phyloP scores from a whole-genome alignment of 352 stramenopile species.

The Globisporangium cylindrosporum region DNA sequence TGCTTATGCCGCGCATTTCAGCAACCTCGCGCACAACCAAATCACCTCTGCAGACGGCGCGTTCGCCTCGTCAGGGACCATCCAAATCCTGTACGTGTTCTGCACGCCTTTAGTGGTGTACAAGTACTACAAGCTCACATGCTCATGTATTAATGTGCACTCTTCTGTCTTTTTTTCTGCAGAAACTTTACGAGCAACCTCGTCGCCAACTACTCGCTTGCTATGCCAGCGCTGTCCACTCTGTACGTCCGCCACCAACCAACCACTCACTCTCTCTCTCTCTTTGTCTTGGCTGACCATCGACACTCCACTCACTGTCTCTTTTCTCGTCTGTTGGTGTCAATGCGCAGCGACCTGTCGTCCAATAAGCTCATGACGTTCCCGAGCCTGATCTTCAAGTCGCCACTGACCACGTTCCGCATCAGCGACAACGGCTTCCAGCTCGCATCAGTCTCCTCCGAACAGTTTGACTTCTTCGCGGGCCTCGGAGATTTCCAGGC shows the following conservation, averaged over 20 bases:
- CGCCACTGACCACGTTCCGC: constrained; percentile 43
- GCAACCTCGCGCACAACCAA: constrained; percentile 48
- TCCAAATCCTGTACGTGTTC: constrained; percentile 35
- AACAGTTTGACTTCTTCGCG: constrained; percentile 70
- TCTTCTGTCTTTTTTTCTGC: not conserved
- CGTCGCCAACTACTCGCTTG: constrained; percentile 34
- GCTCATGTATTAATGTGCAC: not conserved
- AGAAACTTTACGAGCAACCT: constrained; percentile 57
- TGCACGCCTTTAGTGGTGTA: not conserved
- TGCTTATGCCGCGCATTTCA: constrained; percentile 10
- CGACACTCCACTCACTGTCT: not conserved
- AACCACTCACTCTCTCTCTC: not conserved
- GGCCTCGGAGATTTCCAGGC: constrained; percentile 51
- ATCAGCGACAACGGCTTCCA: constrained; percentile 53
- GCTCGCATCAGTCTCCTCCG: constrained; percentile 42
- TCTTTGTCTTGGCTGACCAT: not conserved
- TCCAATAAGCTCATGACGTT: constrained; percentile 46
- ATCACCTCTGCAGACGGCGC: constrained; percentile 29
- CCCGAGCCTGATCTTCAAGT: constrained; percentile 46
- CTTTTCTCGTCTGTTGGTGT: not conserved
- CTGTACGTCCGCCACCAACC: constrained; percentile 33
- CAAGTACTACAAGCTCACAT: not conserved
- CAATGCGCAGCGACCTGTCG: constrained; percentile 40
- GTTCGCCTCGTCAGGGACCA: constrained; percentile 26
- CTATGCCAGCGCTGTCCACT: constrained; percentile 31